Evolutionary conservation across 441 rosid genomes (phyloP).

Genomic region (Populus trichocarpa): DNA sequence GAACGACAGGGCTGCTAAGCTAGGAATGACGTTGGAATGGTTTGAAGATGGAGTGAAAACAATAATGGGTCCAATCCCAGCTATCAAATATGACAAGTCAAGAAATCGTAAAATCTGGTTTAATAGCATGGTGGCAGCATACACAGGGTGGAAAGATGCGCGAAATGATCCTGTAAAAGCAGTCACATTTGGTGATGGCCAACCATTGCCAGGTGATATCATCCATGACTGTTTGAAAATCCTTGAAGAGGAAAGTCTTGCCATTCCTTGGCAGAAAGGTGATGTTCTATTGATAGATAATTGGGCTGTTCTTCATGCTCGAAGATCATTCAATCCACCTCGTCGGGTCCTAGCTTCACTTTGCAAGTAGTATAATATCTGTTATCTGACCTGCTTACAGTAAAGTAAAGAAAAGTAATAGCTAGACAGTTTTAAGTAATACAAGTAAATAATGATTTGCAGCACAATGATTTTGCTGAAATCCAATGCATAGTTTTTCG

Average conservation of each 20-base stretch:
- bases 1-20: conserved; percentile 62
- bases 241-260: conserved; percentile 73
- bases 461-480: no score
- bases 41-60: conserved; percentile 61
- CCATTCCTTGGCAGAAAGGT: conserved; percentile 84
- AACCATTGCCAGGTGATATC: conserved; percentile 54
- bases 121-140: conserved; percentile 90
- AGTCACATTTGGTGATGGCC: conserved; percentile 70
- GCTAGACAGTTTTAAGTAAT: neutral
- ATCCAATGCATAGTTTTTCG: no score
- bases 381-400: neutral
- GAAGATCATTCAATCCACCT: conserved; percentile 65
- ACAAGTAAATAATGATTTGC: neutral
- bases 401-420: neutral
- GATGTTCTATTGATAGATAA: conserved; percentile 75
- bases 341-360: conserved; percentile 68
- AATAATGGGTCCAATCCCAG: conserved; percentile 83
- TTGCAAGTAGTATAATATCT: conserved; percentile 15
- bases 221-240: conserved; percentile 56
- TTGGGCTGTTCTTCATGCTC: conserved; percentile 82
- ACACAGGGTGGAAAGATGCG: conserved; percentile 78
- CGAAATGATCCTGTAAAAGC: conserved; percentile 78
- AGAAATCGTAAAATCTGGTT: conserved; percentile 84
- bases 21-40: conserved; percentile 89
- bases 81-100: conserved; percentile 50